Percentiles rank a stretch among this genome's conserved stretches.
Evolutionary conservation across 2,329 filamentous ascomycete species (phyloP).

Genomic region (Xylariaceae sp.): DNA sequence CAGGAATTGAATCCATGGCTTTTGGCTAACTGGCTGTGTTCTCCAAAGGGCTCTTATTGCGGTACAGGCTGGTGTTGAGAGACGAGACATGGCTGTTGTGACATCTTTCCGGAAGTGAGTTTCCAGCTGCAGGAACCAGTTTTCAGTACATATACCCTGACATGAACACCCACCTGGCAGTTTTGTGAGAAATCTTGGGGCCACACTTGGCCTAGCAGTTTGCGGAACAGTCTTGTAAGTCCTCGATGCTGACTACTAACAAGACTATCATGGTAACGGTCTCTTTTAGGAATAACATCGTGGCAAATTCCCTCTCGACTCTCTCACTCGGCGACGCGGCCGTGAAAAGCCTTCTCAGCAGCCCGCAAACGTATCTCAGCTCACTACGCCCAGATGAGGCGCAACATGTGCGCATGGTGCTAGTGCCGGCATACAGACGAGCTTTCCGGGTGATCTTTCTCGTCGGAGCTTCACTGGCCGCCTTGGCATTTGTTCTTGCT

Average conservation of each 20-base stretch:
- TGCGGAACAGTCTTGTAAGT: conserved; percentile 38
- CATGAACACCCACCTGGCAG: conserved; percentile 20
- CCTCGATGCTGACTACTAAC: neutral
- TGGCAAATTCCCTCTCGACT: conserved; percentile 30
- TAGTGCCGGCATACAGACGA: conserved; percentile 37
- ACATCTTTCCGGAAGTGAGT: conserved; percentile 43
- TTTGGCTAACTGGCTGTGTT: conserved; percentile 6
- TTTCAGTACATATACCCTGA: neutral
- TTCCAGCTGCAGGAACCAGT: neutral
- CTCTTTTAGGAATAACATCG: conserved; percentile 35
- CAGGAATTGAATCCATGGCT: no score
- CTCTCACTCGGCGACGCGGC: conserved; percentile 26
- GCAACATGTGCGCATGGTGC: conserved; percentile 29
- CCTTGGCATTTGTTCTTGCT: conserved; percentile 36
- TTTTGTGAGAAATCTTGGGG: conserved; percentile 40
- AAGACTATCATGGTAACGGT: conserved; percentile 21
- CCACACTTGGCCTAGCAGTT: conserved; percentile 38
- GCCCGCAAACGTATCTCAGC: conserved; percentile 34
- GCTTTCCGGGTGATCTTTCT: conserved; percentile 40
- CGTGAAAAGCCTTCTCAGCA: conserved; percentile 31
- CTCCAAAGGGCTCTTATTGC: conserved; percentile 42
- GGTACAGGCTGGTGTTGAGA: conserved; percentile 50
- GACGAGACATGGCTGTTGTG: conserved; percentile 40
- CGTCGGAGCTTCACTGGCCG: conserved; percentile 35
- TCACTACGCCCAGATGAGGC: conserved; percentile 31